Evolutionary conservation across 2,329 filamentous ascomycete species (phyloP), one percentile per base, ranked within the genome.

Genomic region (Cucurbitaria berberidis): DNA sequence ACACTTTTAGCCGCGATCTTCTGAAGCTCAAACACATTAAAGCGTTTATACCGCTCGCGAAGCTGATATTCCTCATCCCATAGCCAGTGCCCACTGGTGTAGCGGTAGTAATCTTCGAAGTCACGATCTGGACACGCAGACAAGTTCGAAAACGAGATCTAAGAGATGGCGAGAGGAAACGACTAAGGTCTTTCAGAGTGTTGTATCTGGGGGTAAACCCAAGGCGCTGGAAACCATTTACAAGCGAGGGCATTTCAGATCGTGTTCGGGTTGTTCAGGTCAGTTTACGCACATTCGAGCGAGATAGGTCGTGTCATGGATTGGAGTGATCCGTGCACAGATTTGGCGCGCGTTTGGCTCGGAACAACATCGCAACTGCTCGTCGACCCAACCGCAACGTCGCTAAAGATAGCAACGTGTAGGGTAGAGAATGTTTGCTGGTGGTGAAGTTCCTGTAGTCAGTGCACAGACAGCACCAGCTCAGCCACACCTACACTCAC

Each of bases 1-100:
- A 70, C 47, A 41, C 59, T 67, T 39, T 64, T 42, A 27, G 69
- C 69, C 13, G 73, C 73, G 29, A 75, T 44, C 18, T 54, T 54
- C 55, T 75, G 55, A 3, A 79, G 65, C 38, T 64, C 66, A 35
- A 60, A 16, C 3, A 78, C 64, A 54, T 78, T 68, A 50, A 78
- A 78, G 7, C 38, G 36, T 22, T 51, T 52, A 40, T 70, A 74
- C 42, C 75, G 67, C 16, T 72, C 66, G 48, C 59, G 63, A 26
- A 74, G 62, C 47, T 72, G 64, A 19, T 58, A 48, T 24, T 72
- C 60, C 58, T 78, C 75, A 44, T 76, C 59, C 73, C 53, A 62
- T 16, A 62, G 53, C 59, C 53, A 62, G 18, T 56, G 51, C 2
- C 56, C 70, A 72, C 24, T 75, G 48, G 45, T 57, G 42, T 62